Evolutionary conservation across 2,329 filamentous ascomycete species (phyloP).

Genomic region (Cercospora sp.): DNA sequence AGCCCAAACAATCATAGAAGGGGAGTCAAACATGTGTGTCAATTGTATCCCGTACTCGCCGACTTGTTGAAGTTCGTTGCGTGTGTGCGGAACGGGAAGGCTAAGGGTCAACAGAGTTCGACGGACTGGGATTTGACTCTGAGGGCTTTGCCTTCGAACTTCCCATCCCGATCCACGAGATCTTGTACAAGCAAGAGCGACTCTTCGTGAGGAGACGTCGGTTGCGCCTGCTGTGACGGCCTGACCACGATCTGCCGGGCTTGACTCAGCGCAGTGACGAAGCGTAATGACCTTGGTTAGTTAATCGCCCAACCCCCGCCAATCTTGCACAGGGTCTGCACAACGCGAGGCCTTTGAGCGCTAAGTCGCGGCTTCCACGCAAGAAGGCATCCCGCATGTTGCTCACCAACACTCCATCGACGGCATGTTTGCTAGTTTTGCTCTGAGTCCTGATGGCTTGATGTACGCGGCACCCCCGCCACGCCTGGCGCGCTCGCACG

Average conservation of each 20-base stretch:
- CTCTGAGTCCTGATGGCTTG: conserved; percentile 18
- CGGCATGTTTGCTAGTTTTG: conserved; percentile 26
- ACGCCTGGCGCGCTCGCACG: conserved; percentile 5
- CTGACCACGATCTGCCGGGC: background rate
- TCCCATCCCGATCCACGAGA: background rate
- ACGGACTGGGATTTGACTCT: background rate
- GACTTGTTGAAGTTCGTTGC: background rate
- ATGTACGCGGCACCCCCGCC: conserved; percentile 11
- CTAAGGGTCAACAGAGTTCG: background rate
- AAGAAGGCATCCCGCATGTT: background rate
- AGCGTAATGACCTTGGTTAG: background rate
- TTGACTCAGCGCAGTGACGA: background rate
- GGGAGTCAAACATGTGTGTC: background rate
- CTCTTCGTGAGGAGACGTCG: background rate
- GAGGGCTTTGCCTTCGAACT: background rate
- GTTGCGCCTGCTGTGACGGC: background rate
- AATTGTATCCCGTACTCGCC: background rate
- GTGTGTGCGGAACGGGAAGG: background rate
- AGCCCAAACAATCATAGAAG: background rate
- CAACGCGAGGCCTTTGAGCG: background rate
- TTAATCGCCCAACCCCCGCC: background rate
- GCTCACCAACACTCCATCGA: background rate
- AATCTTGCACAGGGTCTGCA: conserved; percentile 1
- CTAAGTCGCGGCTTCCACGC: conserved; percentile 2
- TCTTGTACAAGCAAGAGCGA: background rate